Evolutionary conservation across 2,329 filamentous ascomycete species (phyloP), one percentile per base, ranked within the genome.

Genomic region (Alternaria solani): DNA sequence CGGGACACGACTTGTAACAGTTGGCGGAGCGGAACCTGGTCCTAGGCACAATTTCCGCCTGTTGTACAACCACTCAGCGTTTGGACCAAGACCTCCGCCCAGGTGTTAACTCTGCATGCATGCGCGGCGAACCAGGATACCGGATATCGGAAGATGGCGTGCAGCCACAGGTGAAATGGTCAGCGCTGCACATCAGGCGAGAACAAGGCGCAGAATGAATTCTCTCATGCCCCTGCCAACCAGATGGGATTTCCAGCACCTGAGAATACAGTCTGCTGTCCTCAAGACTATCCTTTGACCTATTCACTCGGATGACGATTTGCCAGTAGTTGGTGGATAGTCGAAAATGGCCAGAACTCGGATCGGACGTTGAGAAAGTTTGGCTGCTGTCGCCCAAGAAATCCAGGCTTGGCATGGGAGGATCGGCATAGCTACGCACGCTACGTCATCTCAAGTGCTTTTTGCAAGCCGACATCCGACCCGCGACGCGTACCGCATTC

Each of bases 21-120:
- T 51, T 57, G 57, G 64, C 61, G 61, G 64, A 64, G 69, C 61
- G 66, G 69, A 65, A 52, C 36, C 14, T 42, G 18, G 32, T 47
- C 43, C 38, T 51, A 14, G 26, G 8, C 51, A n/a, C 25, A 42
- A 43, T 59, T 39, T 52, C 56, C 43, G 57, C 53, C 41, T 56
- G 25, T n/a, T 56, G 46, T 34, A 56, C 39, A 48, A 44, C 51
- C 57, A 59, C 44, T 59, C 44, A 55, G 43, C n/a, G 23, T 14
- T 23, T 20, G 25, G 20, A 38, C 63, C 63, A 65, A 64, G 61
- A 59, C 34, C 14, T 57, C 51, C 55, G 57, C 57, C 52, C 57
- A 52, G 57, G 46, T 52, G 14, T 25, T 26, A 41, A 25, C 28
- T n/a, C 16, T 42, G 51, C 34, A 26, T 47, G 42, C 42, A 28